Base-by-base conservation (phyloP, 345 rosid species). In the Viola odorata region DNA sequence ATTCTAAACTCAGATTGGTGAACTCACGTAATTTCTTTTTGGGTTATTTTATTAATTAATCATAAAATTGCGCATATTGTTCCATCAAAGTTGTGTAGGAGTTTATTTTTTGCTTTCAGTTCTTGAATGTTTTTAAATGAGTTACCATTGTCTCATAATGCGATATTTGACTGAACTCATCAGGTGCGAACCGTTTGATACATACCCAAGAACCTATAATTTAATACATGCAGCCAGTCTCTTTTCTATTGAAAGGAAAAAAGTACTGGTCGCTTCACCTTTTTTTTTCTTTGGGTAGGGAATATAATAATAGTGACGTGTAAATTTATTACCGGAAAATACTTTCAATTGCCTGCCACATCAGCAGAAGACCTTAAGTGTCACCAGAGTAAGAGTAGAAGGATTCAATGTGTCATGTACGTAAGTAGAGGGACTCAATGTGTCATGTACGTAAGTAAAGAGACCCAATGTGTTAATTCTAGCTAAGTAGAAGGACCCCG, bases 121-220 rank as follows among this genome's bases (percentile, higher is more conserved):
- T 7, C 45, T 42, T 42, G 45, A 42, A 42, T 7, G 11, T 42
- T 7, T 11, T 42, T 42, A 11, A 42, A 42, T 1, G 11, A 6
- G 45, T 42, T 42, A 42, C 7, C 8, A 9, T 47, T 11, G 5
- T 47, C 13, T 47, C 5, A 6, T 47, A 9, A 47, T 10, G 50
- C 13, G 13, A 23, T 23, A 23, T 23, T 23, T 23, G 32, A 2
- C 32, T 23, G 32, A 23, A 23, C 32, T 23, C 32, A 23, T 23
- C 13, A 47, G 50, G 50, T 91, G 96, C 12, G 85, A 88, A 68
- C 88, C 96, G 49, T 91, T 91, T 78, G 86, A 75, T 63, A 86
- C 96, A 4, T 91, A 91, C 68, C 98, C 98, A 0, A 81, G 98
- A 75, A 76, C 92, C 44, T 88, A 85, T 16, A 96, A 91, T 75